phyloP scores from a whole-genome alignment of 1,284 basidiomycete species.

The Blastosporella zonata region DNA sequence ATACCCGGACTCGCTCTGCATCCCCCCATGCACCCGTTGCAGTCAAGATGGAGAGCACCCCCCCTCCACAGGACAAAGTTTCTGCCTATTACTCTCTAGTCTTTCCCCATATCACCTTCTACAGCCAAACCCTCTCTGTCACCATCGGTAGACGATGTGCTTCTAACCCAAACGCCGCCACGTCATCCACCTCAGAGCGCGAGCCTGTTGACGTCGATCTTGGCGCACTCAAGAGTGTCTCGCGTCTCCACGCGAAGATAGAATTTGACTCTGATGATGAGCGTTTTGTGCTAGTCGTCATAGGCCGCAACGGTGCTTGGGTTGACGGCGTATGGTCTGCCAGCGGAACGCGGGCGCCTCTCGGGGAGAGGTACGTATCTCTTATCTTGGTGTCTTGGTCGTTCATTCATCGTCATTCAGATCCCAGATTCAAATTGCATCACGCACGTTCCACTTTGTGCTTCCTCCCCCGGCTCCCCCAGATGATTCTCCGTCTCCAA shows the following conservation, averaged over 20 bases:
- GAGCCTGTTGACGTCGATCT: constrained; percentile 89
- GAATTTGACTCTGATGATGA: constrained; percentile 88
- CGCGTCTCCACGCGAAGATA: constrained; percentile 92
- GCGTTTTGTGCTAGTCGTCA: constrained; percentile 87
- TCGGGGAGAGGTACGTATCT: constrained; percentile 72
- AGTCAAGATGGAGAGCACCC: constrained; percentile 33
- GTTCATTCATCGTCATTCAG: constrained; percentile 41
- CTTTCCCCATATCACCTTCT: constrained; percentile 89
- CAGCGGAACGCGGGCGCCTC: constrained; percentile 79
- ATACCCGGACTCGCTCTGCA: constrained; percentile 37
- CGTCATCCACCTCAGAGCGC: constrained; percentile 60
- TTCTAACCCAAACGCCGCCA: constrained; percentile 51
- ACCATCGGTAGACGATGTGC: constrained; percentile 75
- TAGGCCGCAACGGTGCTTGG: constrained; percentile 96
- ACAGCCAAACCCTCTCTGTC: constrained; percentile 79
- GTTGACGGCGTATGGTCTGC: constrained; percentile 95
- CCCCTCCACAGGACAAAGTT: constrained; percentile 63
- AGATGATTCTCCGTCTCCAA: constrained; percentile 74
- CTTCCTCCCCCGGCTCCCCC: constrained; percentile 75
- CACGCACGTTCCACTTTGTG: constrained; percentile 95
- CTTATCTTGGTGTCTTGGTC: constrained; percentile 13
- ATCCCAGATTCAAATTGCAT: constrained; percentile 98
- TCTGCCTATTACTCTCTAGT: constrained; percentile 92
- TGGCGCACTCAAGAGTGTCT: constrained; percentile 95
- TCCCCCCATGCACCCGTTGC: constrained; percentile 34